These are phyloP conservation scores for Thermothelomyces thermophilus DNA, from an alignment of 2,329 filamentous ascomycete species.

Conservation along the genomic window DNA sequence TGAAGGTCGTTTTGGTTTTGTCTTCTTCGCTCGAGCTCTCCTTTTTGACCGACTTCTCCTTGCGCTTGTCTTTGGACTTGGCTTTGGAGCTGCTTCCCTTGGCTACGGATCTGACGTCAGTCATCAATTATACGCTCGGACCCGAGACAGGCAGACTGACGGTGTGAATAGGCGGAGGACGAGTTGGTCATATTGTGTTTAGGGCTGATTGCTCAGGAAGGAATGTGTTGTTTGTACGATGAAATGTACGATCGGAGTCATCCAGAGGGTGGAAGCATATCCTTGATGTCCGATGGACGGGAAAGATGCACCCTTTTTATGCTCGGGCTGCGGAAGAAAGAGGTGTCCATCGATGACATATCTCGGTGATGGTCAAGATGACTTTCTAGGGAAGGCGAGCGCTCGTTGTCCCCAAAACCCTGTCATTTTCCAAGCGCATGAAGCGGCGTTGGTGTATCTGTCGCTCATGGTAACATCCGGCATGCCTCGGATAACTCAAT, in stretches of 20 bases:
- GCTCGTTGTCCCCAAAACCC: not conserved
- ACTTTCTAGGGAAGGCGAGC: not conserved
- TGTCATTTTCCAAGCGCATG: not conserved
- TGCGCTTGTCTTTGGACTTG: conserved; percentile 4
- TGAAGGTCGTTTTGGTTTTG: not conserved
- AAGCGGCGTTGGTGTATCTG: not conserved
- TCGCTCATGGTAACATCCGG: conserved; percentile 14
- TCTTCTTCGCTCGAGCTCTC: not conserved
- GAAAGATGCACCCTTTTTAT: not conserved
- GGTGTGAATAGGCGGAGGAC: conserved; percentile 1
- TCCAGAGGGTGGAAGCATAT: not conserved
- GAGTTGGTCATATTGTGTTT: conserved; percentile 2
- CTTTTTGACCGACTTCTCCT: not conserved
- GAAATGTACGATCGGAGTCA: not conserved
- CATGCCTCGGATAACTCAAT: conserved; percentile 9
- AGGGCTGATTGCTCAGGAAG: not conserved
- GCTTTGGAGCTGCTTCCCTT: conserved; percentile 8
- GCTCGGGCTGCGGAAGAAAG: not conserved
- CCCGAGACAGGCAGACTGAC: not conserved
- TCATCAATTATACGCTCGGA: not conserved
- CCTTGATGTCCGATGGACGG: not conserved
- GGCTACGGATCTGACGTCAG: conserved; percentile 1
- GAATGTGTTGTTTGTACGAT: not conserved
- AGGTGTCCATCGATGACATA: not conserved
- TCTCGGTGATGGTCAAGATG: not conserved